phyloP scores from a whole-genome alignment of 129 eudicot genomes.

The Pulicaria dysenterica region DNA sequence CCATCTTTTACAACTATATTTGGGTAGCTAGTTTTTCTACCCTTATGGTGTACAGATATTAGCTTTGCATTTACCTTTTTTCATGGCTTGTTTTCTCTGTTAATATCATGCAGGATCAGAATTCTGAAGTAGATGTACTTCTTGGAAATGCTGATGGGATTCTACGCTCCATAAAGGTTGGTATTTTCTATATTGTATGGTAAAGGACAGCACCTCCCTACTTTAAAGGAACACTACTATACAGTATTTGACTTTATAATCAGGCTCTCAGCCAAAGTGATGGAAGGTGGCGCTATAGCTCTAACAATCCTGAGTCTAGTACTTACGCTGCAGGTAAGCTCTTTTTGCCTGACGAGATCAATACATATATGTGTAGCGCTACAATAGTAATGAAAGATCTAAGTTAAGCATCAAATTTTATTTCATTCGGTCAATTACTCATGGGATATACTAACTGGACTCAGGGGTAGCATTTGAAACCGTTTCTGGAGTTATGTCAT shows the following conservation, averaged over 20 bases:
- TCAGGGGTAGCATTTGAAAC: conserved; percentile 89
- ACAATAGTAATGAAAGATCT: not conserved
- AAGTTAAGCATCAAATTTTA: not conserved
- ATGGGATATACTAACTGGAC: conserved; percentile 15
- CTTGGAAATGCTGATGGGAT: conserved; percentile 68
- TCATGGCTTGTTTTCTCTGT: not conserved
- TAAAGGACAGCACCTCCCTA: not conserved
- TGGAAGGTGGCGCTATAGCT: conserved; percentile 94
- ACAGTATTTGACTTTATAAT: conserved; percentile 24
- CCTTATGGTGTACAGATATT: conserved; percentile 6
- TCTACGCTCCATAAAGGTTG: conserved; percentile 80
- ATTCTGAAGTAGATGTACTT: conserved; percentile 58
- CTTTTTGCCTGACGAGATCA: not conserved
- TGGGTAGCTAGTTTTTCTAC: not conserved
- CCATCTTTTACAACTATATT: conserved; percentile 1
- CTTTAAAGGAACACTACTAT: not conserved
- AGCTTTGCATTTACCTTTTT: conserved; percentile 4
- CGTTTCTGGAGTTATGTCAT: conserved; percentile 80
- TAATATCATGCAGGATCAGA: conserved; percentile 53
- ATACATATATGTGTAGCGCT: not conserved
- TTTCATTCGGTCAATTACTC: conserved; percentile 22
- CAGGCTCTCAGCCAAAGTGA: conserved; percentile 92
- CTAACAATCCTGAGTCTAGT: conserved; percentile 83
- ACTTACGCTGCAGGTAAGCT: conserved; percentile 77
- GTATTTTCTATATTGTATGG: conserved; percentile 17